These are phyloP conservation scores for Malassezia brasiliensis DNA, from an alignment of 1,284 basidiomycete species.

Conservation along the genomic window DNA sequence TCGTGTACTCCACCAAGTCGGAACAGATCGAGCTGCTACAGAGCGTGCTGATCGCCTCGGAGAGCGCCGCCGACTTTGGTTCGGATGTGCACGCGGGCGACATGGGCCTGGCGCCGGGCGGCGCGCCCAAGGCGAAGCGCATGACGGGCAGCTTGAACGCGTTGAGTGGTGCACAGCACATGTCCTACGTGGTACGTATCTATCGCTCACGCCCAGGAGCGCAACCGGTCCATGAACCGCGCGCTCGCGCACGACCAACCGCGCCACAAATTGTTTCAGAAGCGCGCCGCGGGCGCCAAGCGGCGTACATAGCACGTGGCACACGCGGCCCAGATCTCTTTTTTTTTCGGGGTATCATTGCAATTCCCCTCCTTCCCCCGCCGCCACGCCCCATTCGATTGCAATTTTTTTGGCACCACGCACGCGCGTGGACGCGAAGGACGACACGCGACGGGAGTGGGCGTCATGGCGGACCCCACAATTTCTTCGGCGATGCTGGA, in stretches of 20 bases:
- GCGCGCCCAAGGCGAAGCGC: slow-evolving; percentile 29
- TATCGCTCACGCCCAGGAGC: slow-evolving; percentile 21
- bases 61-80: slow-evolving; percentile 79
- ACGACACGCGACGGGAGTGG: not conserved
- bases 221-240: slow-evolving; percentile 47
- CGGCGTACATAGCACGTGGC: not conserved
- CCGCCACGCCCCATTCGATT: slow-evolving; percentile 2
- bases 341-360: slow-evolving; percentile 5
- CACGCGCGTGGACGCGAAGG: not conserved
- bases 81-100: slow-evolving; percentile 60
- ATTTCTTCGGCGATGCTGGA: slow-evolving; percentile 15
- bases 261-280: slow-evolving; percentile 37
- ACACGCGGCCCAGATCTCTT: slow-evolving; percentile 1
- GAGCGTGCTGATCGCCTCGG: slow-evolving; percentile 80
- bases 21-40: slow-evolving; percentile 89
- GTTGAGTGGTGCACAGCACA: slow-evolving; percentile 47
- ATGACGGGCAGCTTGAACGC: slow-evolving; percentile 46
- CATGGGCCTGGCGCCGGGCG: slow-evolving; percentile 4
- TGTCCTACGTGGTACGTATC: slow-evolving; percentile 42
- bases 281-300: slow-evolving; percentile 23
- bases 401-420: slow-evolving; percentile 11
- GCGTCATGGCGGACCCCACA: slow-evolving; percentile 9
- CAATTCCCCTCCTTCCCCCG: slow-evolving; percentile 1
- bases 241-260: slow-evolving; percentile 36
- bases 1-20: slow-evolving; percentile 81